Conservation (phyloP, 257 asterid species). For the Solanum chiquidenum region DNA sequence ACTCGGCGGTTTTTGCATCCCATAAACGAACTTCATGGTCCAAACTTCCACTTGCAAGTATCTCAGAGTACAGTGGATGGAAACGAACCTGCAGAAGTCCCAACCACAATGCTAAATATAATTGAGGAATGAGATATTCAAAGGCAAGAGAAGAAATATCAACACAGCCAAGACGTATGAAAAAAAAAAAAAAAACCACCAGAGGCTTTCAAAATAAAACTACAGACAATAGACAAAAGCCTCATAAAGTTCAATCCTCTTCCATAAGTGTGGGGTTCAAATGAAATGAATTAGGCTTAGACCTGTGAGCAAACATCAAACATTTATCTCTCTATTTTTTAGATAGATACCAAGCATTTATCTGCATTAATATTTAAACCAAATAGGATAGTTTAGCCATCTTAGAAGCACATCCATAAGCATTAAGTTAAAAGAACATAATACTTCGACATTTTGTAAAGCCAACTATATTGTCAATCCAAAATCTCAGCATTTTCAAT, state of each 20-base stretch:
- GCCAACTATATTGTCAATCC: background rate
- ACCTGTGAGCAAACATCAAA: background rate
- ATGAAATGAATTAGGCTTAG: background rate
- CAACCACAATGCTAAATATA: constrained; percentile 10
- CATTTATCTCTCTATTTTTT: background rate
- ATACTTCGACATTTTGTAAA: background rate
- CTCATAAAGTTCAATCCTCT: background rate
- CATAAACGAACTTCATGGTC: constrained; percentile 96
- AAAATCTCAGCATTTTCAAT: background rate
- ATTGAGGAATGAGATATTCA: background rate
- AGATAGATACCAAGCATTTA: background rate
- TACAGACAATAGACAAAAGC: background rate
- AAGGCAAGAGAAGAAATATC: constrained; percentile 5
- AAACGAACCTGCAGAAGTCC: constrained; percentile 74
- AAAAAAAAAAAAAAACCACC: background rate
- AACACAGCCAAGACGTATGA: background rate
- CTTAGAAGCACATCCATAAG: background rate
- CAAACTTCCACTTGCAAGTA: constrained; percentile 96
- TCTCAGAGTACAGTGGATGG: constrained; percentile 77
- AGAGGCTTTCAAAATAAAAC: background rate
- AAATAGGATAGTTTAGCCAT: background rate
- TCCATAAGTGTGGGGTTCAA: background rate
- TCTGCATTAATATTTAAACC: background rate
- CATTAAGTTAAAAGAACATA: background rate
- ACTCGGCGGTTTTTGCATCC: constrained; percentile 84